phyloP scores from a whole-genome alignment of 1,284 basidiomycete species.

The Trichosporon sp. region DNA sequence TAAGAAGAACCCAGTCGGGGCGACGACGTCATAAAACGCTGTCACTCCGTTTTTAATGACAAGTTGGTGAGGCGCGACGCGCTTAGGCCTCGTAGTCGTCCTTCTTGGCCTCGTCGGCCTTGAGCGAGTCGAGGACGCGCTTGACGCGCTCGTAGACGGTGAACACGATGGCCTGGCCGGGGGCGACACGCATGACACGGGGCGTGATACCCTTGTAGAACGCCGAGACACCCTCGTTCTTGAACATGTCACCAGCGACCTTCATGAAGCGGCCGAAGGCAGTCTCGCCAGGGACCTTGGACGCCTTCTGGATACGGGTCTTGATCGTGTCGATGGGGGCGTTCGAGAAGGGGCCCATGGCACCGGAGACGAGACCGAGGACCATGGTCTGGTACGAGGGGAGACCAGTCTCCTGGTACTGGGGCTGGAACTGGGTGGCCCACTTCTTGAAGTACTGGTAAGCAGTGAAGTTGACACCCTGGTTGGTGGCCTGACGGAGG shows the following conservation, averaged over 20 bases:
- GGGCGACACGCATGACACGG: conserved; percentile 90
- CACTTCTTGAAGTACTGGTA: conserved; percentile 94
- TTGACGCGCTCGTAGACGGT: conserved; percentile 75
- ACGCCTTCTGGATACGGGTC: conserved; percentile 76
- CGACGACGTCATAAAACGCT: background rate
- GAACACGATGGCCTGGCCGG: conserved; percentile 63
- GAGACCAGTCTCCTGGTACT: conserved; percentile 57
- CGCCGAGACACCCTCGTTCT: conserved; percentile 76
- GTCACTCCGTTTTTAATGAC: background rate
- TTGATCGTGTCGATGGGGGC: conserved; percentile 98
- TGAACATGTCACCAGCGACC: conserved; percentile 90
- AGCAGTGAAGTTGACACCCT: conserved; percentile 97
- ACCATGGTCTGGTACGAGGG: conserved; percentile 93
- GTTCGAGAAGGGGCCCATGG: conserved; percentile 95
- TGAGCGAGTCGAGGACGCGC: conserved; percentile 64
- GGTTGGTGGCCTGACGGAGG: conserved; percentile 94
- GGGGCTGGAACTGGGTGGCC: conserved; percentile 72
- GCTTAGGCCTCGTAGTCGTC: conserved; percentile 24
- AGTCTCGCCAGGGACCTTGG: conserved; percentile 69
- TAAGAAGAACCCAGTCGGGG: background rate
- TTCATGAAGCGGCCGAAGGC: conserved; percentile 66
- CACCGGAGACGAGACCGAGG: conserved; percentile 92
- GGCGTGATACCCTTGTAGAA: conserved; percentile 99
- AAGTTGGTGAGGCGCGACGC: background rate
- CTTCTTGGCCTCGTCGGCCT: conserved; percentile 50